These are phyloP conservation scores for Dacryopinax primogenitus DNA, from an alignment of 768 basidiomycete genomes.

Conservation along the genomic window DNA sequence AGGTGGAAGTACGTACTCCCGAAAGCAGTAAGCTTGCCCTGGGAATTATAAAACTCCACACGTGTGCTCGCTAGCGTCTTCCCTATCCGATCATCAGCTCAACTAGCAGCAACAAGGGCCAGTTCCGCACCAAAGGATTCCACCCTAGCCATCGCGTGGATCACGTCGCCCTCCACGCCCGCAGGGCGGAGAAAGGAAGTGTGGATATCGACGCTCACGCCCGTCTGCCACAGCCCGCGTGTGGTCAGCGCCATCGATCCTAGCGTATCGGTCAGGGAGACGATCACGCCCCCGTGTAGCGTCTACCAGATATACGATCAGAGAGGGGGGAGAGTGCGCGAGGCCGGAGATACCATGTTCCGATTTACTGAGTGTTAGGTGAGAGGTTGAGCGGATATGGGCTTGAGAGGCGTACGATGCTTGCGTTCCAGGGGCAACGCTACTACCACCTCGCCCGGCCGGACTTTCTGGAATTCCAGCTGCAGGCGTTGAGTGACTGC, in stretches of 20 bases:
- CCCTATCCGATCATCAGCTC: slow-evolving; percentile 32
- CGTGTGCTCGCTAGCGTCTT: slow-evolving; percentile 70
- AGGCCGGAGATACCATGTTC: slow-evolving; percentile 45
- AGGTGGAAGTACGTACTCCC: slow-evolving; percentile 43
- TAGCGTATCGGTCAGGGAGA: slow-evolving; percentile 72
- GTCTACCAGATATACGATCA: slow-evolving; percentile 24
- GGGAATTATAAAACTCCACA: slow-evolving; percentile 54
- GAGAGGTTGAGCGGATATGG: not conserved
- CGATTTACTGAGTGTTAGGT: slow-evolving; percentile 47
- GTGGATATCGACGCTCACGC: slow-evolving; percentile 70
- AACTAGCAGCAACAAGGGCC: not conserved
- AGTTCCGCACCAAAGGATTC: slow-evolving; percentile 20
- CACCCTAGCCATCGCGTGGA: slow-evolving; percentile 51
- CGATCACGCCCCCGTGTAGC: slow-evolving; percentile 69
- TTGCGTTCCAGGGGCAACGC: slow-evolving; percentile 61
- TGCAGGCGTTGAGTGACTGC: slow-evolving; percentile 22
- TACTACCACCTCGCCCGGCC: slow-evolving; percentile 58
- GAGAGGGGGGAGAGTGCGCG: not conserved
- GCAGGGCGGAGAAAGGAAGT: slow-evolving; percentile 66
- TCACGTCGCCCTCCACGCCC: slow-evolving; percentile 53
- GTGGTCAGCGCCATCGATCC: slow-evolving; percentile 75
- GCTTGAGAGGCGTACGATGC: slow-evolving; percentile 40
- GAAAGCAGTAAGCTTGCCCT: slow-evolving; percentile 63
- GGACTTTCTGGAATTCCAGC: slow-evolving; percentile 52
- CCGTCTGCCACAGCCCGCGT: slow-evolving; percentile 71